These are phyloP conservation scores for Lepidopterella palustris DNA, from an alignment of 495 filamentous ascomycete genomes.

Conservation along the genomic window DNA sequence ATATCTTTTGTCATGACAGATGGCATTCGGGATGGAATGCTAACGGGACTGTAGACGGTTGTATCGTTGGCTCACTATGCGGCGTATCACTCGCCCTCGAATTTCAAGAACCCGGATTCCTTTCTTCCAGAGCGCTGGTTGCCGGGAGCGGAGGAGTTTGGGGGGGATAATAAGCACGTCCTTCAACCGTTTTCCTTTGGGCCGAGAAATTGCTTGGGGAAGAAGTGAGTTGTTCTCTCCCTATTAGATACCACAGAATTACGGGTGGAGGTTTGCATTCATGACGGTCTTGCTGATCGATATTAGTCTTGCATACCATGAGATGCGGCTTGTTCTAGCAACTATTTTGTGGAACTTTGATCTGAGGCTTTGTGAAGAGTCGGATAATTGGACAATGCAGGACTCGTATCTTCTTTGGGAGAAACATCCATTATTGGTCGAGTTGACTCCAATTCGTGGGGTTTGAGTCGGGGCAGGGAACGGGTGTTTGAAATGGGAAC, in stretches of 20 bases:
- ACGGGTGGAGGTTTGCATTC: background rate
- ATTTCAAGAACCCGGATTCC: slow-evolving; percentile 1
- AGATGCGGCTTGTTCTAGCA: background rate
- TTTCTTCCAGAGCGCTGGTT: slow-evolving; percentile 21
- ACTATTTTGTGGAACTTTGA: slow-evolving; percentile 7
- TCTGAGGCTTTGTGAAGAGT: background rate
- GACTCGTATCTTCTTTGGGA: background rate
- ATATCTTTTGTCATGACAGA: too few species aligned
- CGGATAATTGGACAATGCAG: slow-evolving; percentile 2
- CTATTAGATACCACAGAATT: background rate
- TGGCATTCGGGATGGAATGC: background rate
- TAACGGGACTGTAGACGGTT: background rate
- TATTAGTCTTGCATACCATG: background rate
- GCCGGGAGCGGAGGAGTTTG: background rate
- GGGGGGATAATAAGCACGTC: background rate
- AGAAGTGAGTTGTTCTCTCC: background rate
- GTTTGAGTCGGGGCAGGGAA: too few species aligned
- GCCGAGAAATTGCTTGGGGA: slow-evolving; percentile 3
- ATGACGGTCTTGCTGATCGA: background rate
- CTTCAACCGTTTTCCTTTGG: slow-evolving; percentile 1
- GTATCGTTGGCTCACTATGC: background rate
- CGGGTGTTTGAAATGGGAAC: too few species aligned
- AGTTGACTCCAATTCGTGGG: background rate
- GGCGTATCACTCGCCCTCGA: background rate
- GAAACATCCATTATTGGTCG: background rate